Evolutionary conservation across 805 yeast species (phyloP).

Genomic region (Candida sakaeoensis): DNA sequence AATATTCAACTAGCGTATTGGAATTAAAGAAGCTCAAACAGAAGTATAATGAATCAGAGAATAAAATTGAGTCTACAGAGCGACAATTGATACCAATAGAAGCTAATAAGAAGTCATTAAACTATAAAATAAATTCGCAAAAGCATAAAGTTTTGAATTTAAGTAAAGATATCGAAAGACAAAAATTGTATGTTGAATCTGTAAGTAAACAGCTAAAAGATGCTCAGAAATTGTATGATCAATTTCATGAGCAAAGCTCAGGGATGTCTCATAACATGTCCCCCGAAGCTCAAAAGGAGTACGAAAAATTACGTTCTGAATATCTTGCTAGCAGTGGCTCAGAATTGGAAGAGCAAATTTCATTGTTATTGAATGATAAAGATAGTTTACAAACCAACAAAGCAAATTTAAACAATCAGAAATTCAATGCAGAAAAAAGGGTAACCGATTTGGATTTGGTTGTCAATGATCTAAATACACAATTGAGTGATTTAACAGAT

Average conservation of each 20-base stretch:
- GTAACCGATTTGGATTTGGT: slow-evolving; percentile 36
- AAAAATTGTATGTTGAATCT: slow-evolving; percentile 38
- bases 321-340: slow-evolving; percentile 55
- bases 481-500: slow-evolving; percentile 22
- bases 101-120: slow-evolving; percentile 49
- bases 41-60: slow-evolving; percentile 31
- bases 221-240: slow-evolving; percentile 25
- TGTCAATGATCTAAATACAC: slow-evolving; percentile 35
- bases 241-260: slow-evolving; percentile 22
- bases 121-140: slow-evolving; percentile 43
- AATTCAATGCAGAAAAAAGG: slow-evolving; percentile 35
- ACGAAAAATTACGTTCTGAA: slow-evolving; percentile 52
- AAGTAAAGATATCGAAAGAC: slow-evolving; percentile 49
- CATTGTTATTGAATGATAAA: slow-evolving; percentile 39
- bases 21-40: slow-evolving; percentile 39
- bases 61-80: slow-evolving; percentile 41
- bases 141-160: slow-evolving; percentile 50
- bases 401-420: slow-evolving; percentile 24
- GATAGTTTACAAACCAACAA: slow-evolving; percentile 35
- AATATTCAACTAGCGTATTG: slow-evolving; percentile 46
- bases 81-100: slow-evolving; percentile 58
- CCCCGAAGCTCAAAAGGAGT: slow-evolving; percentile 51
- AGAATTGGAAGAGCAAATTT: slow-evolving; percentile 48
- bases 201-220: slow-evolving; percentile 49
- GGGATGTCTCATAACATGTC: slow-evolving; percentile 26